These are phyloP conservation scores for Xylariales sp. DNA, from an alignment of 2,329 filamentous ascomycete genomes.

Conservation along the genomic window DNA sequence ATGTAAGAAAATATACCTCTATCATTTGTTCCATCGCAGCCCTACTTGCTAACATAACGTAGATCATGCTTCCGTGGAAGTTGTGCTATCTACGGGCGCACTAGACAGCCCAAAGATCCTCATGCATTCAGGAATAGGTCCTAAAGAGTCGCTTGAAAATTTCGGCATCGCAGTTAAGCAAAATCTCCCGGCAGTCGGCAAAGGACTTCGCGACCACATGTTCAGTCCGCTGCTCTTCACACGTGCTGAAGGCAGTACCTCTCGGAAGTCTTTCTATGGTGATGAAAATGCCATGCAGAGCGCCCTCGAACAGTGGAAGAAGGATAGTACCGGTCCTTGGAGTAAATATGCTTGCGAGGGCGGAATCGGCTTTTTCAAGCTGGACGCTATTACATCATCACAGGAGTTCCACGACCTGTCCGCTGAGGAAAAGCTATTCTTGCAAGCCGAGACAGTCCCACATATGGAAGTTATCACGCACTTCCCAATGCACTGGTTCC, in stretches of 20 bases:
- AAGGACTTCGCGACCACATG: conserved; percentile 35
- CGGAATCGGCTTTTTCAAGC: conserved; percentile 40
- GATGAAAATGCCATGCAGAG: conserved; percentile 34
- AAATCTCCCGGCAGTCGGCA: conserved; percentile 31
- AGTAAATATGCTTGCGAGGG: conserved; percentile 31
- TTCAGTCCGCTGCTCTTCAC: conserved; percentile 32
- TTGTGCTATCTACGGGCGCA: conserved; percentile 37
- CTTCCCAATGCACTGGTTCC: conserved; percentile 36
- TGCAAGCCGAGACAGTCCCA: conserved; percentile 48
- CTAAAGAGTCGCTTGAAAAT: conserved; percentile 24
- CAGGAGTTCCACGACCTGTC: conserved; percentile 48
- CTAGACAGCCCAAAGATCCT: conserved; percentile 37
- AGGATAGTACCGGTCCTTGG: conserved; percentile 35
- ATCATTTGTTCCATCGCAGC: conserved; percentile 14
- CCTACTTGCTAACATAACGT: not conserved
- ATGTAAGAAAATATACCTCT: conserved; percentile 39
- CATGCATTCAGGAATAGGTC: conserved; percentile 41
- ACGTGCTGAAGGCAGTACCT: conserved; percentile 34
- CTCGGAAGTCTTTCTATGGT: conserved; percentile 40
- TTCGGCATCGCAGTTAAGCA: conserved; percentile 29
- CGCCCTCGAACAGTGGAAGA: conserved; percentile 43
- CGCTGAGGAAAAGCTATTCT: conserved; percentile 31
- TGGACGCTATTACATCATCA: conserved; percentile 30
- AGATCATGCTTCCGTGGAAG: conserved; percentile 32
- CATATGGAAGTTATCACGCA: conserved; percentile 51